Base-by-base conservation (phyloP, 805 yeast genomes). In the Wickerhamiella cacticola region DNA sequence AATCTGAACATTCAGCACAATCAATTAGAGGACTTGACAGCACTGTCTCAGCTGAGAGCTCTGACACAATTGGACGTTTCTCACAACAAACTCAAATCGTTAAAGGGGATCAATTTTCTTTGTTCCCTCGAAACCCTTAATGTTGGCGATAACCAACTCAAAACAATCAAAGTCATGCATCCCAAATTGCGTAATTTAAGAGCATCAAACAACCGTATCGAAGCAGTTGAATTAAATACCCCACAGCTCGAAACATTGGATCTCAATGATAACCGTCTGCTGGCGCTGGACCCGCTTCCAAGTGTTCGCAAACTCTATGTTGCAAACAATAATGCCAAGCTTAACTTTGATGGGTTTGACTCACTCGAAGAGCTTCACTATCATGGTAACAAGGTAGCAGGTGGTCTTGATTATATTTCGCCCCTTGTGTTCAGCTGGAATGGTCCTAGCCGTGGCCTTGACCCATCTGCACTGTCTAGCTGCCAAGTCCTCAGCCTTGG, bases 191-290 rank as follows among this genome's bases (percentile, higher is more conserved):
- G 46, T 3, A 56, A 51, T 23, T 52, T 57, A 22, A 49, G 49
- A 21, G 60, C 59, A 2, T 48, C 54, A 3, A 19, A 46, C 28
- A 57, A 57, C 39, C 40, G 50, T 9, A 42, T 57, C 21, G 45
- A 29, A 5, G 52, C 52, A 0, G 53, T 51, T 12, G 45, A 45
- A 2, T 41, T 56, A 2, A 46, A 54, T 1, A 45, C 53, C n/a
- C 59, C 61, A 1, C 26, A 36, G 9, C 48, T 57, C 5, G 58
- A 54, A n/a, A 50, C 46, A 6, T 49, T 57, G 19, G 49, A 49
- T 15, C 43, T 56, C 3, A 56, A 51, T 23, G 29, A 49, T 18
- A 54, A 56, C 38, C 12, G 24, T 5, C 34, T 57, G 1, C 49
- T 48, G 5, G 39, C 52, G 5, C 35, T 57, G 4, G 55, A 50